These are phyloP conservation scores for Viridothelium virens DNA, from an alignment of 495 filamentous ascomycete species.

Conservation along the genomic window DNA sequence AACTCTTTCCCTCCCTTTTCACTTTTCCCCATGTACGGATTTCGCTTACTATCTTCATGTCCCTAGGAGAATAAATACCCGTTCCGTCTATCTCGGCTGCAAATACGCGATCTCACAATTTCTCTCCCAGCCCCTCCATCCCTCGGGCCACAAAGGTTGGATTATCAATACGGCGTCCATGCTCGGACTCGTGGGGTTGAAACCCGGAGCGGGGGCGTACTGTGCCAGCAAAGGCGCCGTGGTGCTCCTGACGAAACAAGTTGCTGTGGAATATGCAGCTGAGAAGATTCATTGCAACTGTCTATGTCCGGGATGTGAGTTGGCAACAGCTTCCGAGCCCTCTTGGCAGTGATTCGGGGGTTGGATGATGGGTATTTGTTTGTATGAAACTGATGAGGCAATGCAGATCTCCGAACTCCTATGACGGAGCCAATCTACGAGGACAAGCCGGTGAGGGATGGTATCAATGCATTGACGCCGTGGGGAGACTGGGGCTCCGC, in stretches of 20 bases:
- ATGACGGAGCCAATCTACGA: constrained; percentile 10
- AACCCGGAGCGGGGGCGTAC: neutral
- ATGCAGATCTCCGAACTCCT: constrained; percentile 14
- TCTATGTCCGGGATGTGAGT: constrained; percentile 15
- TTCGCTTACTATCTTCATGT: neutral
- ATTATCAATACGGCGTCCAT: constrained; percentile 13
- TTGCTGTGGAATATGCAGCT: constrained; percentile 12
- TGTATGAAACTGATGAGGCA: neutral
- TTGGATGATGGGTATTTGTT: neutral
- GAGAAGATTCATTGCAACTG: constrained; percentile 12
- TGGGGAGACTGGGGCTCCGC: constrained; percentile 12
- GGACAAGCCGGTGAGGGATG: neutral
- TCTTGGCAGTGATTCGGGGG: neutral
- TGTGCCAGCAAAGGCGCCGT: constrained; percentile 5
- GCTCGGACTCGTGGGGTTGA: constrained; percentile 13
- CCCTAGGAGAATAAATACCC: constrained; percentile 2
- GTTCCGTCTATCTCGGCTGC: constrained; percentile 12
- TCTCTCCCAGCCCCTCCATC: constrained; percentile 11
- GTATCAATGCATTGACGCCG: constrained; percentile 6
- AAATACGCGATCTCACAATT: constrained; percentile 9
- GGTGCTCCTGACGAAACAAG: constrained; percentile 7
- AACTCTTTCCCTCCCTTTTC: neutral
- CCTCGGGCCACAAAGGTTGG: constrained; percentile 14
- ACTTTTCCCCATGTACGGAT: neutral
- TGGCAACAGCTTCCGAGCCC: no score